These are phyloP conservation scores for Leishmania lainsoni DNA, from an alignment of 208 protist genomes.

Conservation along the genomic window DNA sequence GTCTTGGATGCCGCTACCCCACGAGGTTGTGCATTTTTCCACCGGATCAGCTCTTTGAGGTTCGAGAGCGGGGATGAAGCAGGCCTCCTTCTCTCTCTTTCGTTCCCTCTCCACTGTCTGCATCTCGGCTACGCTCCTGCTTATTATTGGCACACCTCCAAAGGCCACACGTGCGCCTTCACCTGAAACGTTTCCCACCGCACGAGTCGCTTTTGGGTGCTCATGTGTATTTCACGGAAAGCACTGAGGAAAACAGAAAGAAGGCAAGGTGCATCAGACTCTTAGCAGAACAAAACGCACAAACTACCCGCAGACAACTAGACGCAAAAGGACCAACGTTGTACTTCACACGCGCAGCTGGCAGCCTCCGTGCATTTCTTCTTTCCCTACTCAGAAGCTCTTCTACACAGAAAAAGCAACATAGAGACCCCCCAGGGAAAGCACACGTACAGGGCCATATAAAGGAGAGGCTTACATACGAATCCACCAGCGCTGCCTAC, in stretches of 20 bases:
- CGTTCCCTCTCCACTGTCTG: not conserved
- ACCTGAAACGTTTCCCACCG: not conserved
- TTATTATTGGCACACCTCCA: not conserved
- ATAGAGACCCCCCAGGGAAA: not conserved
- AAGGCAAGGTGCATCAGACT: not conserved
- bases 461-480: not conserved
- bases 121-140: not conserved
- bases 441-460: not conserved
- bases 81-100: not conserved
- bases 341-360: not conserved
- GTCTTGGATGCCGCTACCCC: not conserved
- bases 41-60: not conserved
- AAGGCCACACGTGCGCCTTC: not conserved
- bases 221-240: not conserved
- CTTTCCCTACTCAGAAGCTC: not conserved
- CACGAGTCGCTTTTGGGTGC: not conserved
- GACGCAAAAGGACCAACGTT: not conserved
- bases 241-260: not conserved
- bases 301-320: not conserved
- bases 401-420: not conserved
- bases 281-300: not conserved
- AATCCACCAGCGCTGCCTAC: not conserved
- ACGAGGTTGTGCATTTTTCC: not conserved
- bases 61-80: not conserved
- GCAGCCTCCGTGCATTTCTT: not conserved